Base-by-base conservation (phyloP, 495 filamentous ascomycete species). In the Daldinia grandis region DNA sequence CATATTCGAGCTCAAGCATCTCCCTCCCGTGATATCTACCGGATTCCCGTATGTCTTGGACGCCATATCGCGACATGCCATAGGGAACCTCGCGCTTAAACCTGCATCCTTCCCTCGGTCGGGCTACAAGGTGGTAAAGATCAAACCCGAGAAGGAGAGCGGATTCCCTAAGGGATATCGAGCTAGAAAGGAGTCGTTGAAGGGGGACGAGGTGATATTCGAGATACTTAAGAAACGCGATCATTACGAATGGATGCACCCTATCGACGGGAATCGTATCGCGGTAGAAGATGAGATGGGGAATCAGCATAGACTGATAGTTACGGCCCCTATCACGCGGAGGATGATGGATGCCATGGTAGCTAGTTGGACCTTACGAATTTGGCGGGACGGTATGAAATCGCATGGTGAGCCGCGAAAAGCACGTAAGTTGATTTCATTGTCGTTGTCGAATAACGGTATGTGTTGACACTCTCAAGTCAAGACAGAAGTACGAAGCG, bases 331-430 rank as follows among this genome's bases (percentile, higher is more conserved):
- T n/a, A 24, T 78, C 55, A 50, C 72, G 6, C 54, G 76, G 38
- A 58, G 66, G 28, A 70, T 42, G 38, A 65, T 75, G 70, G 78
- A 80, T 49, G 72, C 63, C 1, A 40, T 80, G 68, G 68, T 80
- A 31, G 77, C 71, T 2, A 56, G 77, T 53, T 80, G 78, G 78
- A 79, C 77, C 27, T 40, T 80, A 58, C 75, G 77, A 66, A 63
- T 78, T 40, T 78, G 76, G 78, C 74, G 56, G 15, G 70, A 68
- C 17, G 64, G 56, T 24, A 65, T 64, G 8, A 61, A 59, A 21
- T 54, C 59, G 12, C 19, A 44, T 40, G 10, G 53, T 7, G 38
- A 47, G 28, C 42, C 54, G 19, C 35, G 31, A 14, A 53, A 31
- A 31, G 1, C 42, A 31, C 1, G 69, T 72, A 49, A 67, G 63